These are phyloP conservation scores for rapeseed (Brassica napus) DNA, from an alignment of 345 rosid species.

Conservation along the genomic window Da-Ae NC_063442.1:28232001-28232500, in stretches of 20 bases:
- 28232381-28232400: neutral
- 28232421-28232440: neutral
- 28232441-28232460: neutral
- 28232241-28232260: constrained; percentile 47
- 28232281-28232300: constrained; percentile 57
- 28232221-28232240: constrained; percentile 49
- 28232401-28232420: neutral
- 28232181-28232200: constrained; percentile 73
- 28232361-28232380: neutral
- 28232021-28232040: constrained; percentile 51
- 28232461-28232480: neutral
- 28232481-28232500: neutral
- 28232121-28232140: constrained; percentile 40
- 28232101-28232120: constrained; percentile 49
- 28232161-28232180: constrained; percentile 46
- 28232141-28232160: constrained; percentile 52
- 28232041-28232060: constrained; percentile 62
- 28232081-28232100: constrained; percentile 57
- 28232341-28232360: neutral
- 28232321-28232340: neutral
- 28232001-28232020: constrained; percentile 51
- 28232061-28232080: constrained; percentile 44
- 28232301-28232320: constrained; percentile 53
- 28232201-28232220: constrained; percentile 54
- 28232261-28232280: constrained; percentile 41